These are phyloP conservation scores for Pyricularia sp. DNA, from an alignment of 2,329 filamentous ascomycete species.

Conservation along the genomic window DNA sequence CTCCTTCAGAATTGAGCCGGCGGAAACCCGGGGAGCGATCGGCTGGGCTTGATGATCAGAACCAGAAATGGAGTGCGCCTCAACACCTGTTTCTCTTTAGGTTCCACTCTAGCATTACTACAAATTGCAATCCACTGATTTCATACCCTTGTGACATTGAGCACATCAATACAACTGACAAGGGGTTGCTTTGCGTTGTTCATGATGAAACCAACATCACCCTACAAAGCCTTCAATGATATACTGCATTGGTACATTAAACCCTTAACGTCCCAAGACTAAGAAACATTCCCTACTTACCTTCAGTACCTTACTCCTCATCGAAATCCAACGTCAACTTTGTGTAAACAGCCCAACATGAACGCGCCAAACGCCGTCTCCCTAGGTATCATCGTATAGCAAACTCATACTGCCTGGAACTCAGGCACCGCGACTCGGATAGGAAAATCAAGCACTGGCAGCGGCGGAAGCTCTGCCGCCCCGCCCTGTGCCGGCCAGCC, in stretches of 20 bases:
- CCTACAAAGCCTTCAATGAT: neutral
- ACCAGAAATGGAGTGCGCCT: neutral
- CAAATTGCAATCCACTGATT: neutral
- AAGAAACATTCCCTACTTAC: neutral
- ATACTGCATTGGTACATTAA: neutral
- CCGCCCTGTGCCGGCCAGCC: conserved; percentile 8
- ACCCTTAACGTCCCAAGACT: neutral
- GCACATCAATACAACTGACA: neutral
- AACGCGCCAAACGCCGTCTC: neutral
- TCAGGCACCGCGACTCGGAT: neutral
- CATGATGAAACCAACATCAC: neutral
- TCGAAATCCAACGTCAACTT: neutral
- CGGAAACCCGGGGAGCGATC: neutral
- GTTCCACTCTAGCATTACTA: neutral
- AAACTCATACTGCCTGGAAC: conserved; percentile 1
- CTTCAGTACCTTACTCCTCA: too few relatives aligned
- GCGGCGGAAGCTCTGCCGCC: conserved; percentile 1
- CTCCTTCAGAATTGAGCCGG: neutral
- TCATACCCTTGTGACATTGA: neutral
- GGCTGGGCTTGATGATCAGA: neutral
- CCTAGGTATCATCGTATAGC: neutral
- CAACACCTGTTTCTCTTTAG: neutral
- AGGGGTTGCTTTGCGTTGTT: neutral
- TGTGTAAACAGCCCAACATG: neutral
- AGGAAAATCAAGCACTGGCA: conserved; percentile 3